phyloP scores from a whole-genome alignment of 768 basidiomycete species.

The Xerocomellus dryophilus region DNA sequence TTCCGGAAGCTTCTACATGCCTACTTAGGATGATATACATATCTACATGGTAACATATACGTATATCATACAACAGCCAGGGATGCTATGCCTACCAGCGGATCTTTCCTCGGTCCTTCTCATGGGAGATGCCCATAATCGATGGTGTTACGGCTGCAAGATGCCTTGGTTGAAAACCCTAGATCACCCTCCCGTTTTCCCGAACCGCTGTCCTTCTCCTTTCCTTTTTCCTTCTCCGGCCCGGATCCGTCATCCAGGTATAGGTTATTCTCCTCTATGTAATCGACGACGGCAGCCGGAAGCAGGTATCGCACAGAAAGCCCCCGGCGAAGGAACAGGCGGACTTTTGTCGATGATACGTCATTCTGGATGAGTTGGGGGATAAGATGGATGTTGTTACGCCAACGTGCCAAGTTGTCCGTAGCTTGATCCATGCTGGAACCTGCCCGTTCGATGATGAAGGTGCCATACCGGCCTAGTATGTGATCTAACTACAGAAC shows the following conservation, averaged over 20 bases:
- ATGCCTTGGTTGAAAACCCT: conserved; percentile 8
- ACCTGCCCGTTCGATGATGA: conserved; percentile 94
- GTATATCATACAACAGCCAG: conserved; percentile 1
- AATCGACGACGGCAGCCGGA: conserved; percentile 87
- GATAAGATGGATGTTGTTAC: conserved; percentile 85
- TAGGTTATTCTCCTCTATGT: conserved; percentile 83
- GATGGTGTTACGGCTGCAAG: conserved; percentile 5
- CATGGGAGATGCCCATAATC: neutral
- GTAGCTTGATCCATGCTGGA: conserved; percentile 85
- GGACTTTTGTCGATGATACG: conserved; percentile 92
- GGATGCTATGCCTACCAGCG: neutral
- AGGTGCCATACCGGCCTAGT: conserved; percentile 87
- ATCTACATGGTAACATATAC: neutral
- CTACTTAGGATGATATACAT: neutral
- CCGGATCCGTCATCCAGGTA: conserved; percentile 60
- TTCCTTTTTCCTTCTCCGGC: conserved; percentile 38
- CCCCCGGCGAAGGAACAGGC: conserved; percentile 73
- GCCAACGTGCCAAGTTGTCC: conserved; percentile 70
- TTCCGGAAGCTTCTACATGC: neutral
- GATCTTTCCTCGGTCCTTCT: neutral
- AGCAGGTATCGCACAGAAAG: conserved; percentile 87
- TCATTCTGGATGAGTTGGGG: conserved; percentile 96
- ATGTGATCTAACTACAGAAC: conserved; percentile 86
- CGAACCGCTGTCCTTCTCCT: conserved; percentile 30
- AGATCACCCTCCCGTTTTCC: conserved; percentile 31